phyloP scores from a whole-genome alignment of 2,329 filamentous ascomycete genomes.

The Neonectria faginata region DNA sequence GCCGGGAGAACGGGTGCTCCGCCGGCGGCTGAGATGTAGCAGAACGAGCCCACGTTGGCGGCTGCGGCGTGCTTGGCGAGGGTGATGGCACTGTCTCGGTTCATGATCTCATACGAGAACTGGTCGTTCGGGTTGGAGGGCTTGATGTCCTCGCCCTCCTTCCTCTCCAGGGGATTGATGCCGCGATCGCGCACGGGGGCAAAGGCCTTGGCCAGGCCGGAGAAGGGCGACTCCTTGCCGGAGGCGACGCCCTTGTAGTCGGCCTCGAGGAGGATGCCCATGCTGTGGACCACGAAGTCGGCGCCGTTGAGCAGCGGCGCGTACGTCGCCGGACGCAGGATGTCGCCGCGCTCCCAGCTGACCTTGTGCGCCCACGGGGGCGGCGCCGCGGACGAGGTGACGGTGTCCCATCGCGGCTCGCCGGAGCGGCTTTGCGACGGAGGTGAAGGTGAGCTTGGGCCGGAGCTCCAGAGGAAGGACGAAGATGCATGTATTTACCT shows the following conservation, averaged over 20 bases:
- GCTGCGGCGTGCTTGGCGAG: conserved; percentile 81
- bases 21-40: conserved; percentile 88
- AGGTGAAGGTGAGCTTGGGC: conserved; percentile 34
- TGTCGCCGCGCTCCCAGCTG: conserved; percentile 88
- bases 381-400: conserved; percentile 76
- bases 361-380: conserved; percentile 87
- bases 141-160: conserved; percentile 69
- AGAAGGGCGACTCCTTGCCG: conserved; percentile 84
- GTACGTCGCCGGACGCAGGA: conserved; percentile 86
- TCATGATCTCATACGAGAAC: conserved; percentile 97
- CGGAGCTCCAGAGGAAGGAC: background rate
- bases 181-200: conserved; percentile 72
- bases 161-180: conserved; percentile 76
- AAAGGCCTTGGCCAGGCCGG: conserved; percentile 84
- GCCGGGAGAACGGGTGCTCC: conserved; percentile 86
- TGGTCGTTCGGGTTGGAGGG: conserved; percentile 77
- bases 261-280: conserved; percentile 96
- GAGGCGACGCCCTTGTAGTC: conserved; percentile 96
- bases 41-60: conserved; percentile 76
- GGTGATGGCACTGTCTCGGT: conserved; percentile 87
- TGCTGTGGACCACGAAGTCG: conserved; percentile 89
- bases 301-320: conserved; percentile 79
- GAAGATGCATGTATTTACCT: conserved; percentile 67
- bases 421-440: conserved; percentile 79
- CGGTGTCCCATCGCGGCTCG: conserved; percentile 83